Base-by-base conservation (phyloP, 768 basidiomycete genomes). In the Dioszegia aurantiaca region DNA sequence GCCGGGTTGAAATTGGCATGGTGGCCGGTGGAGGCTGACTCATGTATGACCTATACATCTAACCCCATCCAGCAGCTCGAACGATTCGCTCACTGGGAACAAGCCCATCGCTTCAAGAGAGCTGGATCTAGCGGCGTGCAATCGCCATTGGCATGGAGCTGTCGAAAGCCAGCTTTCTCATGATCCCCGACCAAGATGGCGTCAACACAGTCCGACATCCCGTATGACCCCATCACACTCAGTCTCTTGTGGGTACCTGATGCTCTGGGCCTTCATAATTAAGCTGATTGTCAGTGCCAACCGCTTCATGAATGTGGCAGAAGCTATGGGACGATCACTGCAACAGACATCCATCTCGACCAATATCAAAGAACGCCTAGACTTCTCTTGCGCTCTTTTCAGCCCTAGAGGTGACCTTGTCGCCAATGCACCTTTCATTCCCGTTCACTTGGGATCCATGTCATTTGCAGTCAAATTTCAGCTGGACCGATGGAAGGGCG, bases 341-440 rank as follows among this genome's bases (percentile, higher is more conserved):
- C 89, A 88, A 75, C 88, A 93, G 75, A 93, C 91, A 0, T 85
- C 90, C 16, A 92, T 92, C 68, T 86, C 87, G 70, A 92, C 90
- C 16, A 93, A 97, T 71, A 94, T 94, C 81, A 94, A 93, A 78
- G 93, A 95, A 76, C 83, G 93, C 2, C 83, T 95, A 44, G 93
- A 95, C 77, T 95, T 89, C 75, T 90, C 88, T 10, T 98, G 93
- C 77, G 93, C 93, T 1, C 80, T 98, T 36, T 97, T 98, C 67
- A 88, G 89, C 0, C 89, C 91, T n/a, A 87, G 90, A 64, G 93
- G 93, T 0, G 90, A 90, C 66, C 81, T 97, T 19, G 90, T 95
- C 37, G 93, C 93, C 36, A 97, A 95, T 78, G 90, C 90, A 9
- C 91, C 68, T n/a, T 65, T 65, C 55, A 58, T 65, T 23, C 64